Evolutionary conservation across 2,329 filamentous ascomycete genomes (phyloP).

Genomic region (Volutella citrinella): DNA sequence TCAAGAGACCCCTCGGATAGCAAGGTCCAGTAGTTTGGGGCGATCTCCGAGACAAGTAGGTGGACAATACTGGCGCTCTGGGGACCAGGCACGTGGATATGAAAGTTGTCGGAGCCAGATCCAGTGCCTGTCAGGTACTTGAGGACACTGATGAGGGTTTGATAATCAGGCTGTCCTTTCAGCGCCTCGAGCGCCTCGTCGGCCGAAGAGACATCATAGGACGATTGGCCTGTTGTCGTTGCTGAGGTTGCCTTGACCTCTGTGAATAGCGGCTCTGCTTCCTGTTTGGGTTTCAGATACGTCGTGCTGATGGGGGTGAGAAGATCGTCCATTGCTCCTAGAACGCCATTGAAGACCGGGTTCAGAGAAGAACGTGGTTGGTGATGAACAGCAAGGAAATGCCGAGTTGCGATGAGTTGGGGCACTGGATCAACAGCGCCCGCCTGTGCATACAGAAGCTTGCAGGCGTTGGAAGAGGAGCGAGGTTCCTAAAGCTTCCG

Average conservation of each 20-base stretch:
- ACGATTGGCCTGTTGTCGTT: constrained; percentile 1
- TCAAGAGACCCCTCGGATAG: constrained; percentile 45
- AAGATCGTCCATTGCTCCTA: constrained; percentile 51
- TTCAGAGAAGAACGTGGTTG: too few species aligned
- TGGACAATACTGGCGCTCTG: constrained; percentile 73
- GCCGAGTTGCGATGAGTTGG: too few species aligned
- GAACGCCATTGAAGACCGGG: too few species aligned
- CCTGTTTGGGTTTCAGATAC: constrained; percentile 39
- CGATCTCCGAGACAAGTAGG: constrained; percentile 67
- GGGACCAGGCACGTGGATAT: constrained; percentile 52
- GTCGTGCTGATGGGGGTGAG: constrained; percentile 53
- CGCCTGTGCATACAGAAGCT: too few species aligned
- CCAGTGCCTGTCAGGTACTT: constrained; percentile 43
- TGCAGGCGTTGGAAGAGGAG: too few species aligned
- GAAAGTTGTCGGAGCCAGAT: constrained; percentile 18
- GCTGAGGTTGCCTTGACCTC: constrained; percentile 28
- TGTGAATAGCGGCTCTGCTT: constrained; percentile 35
- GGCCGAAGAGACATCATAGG: constrained; percentile 24
- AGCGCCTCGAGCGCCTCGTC: constrained; percentile 59
- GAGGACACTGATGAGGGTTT: constrained; percentile 51
- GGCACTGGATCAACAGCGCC: too few species aligned
- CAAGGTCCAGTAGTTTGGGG: constrained; percentile 78
- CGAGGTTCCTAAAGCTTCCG: constrained; percentile 4
- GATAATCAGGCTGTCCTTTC: constrained; percentile 60
- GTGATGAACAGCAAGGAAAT: too few species aligned